phyloP scores from a whole-genome alignment of 176 grass and related monocot genomes.

The Lolium perenne region DNA sequence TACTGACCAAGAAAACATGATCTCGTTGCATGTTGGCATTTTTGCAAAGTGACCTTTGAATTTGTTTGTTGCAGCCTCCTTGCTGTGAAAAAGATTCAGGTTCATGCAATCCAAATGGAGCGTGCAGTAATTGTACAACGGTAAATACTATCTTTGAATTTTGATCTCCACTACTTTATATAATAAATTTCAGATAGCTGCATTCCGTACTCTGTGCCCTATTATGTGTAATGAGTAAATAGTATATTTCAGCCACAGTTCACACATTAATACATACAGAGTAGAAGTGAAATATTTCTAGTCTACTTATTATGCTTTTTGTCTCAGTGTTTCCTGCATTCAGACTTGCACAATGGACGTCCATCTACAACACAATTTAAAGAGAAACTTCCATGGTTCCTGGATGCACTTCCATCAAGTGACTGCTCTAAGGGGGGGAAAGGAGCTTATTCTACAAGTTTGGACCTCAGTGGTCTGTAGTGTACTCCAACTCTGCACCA shows the following conservation, averaged over 20 bases:
- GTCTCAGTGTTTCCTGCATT: conserved; percentile 75
- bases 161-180: not conserved
- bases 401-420: conserved; percentile 89
- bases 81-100: conserved; percentile 70
- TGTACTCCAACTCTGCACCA: conserved; percentile 32
- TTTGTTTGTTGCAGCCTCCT: conserved; percentile 61
- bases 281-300: conserved; percentile 33
- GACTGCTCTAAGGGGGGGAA: conserved; percentile 97
- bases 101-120: conserved; percentile 48
- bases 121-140: conserved; percentile 93
- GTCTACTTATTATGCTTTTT: conserved; percentile 53
- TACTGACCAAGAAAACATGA: conserved; percentile 1
- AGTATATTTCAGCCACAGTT: conserved; percentile 28
- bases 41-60: conserved; percentile 32
- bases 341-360: conserved; percentile 83
- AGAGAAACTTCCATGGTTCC: conserved; percentile 98
- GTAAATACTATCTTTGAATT: conserved; percentile 58
- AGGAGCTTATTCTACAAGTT: conserved; percentile 97
- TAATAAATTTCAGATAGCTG: conserved; percentile 29
- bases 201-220: not conserved
- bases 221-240: conserved; percentile 26
- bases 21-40: conserved; percentile 12
- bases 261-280: conserved; percentile 10
- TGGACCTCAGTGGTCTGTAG: conserved; percentile 79
- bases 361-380: conserved; percentile 85